Evolutionary conservation across 2,329 filamentous ascomycete genomes (phyloP).

Genomic region (Chaetoscypha palmicola): DNA sequence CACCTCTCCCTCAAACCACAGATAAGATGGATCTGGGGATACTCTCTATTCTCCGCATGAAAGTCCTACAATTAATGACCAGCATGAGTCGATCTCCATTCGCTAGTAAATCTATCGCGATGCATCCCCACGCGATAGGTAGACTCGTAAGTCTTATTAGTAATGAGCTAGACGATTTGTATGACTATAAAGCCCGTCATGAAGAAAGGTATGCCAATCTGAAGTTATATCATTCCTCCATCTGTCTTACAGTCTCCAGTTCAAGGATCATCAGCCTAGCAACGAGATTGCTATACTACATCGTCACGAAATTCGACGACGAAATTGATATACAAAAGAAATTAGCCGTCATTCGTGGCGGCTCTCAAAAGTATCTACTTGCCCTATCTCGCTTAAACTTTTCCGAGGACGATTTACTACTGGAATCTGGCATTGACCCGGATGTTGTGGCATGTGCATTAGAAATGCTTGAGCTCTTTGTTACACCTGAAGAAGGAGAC

Average conservation of each 20-base stretch:
- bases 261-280: conserved; percentile 49
- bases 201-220: conserved; percentile 35
- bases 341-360: conserved; percentile 61
- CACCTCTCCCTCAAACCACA: conserved; percentile 29
- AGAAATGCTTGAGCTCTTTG: conserved; percentile 68
- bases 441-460: conserved; percentile 77
- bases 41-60: conserved; percentile 25
- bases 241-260: conserved; percentile 22
- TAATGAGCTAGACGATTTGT: conserved; percentile 59
- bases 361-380: conserved; percentile 75
- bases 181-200: conserved; percentile 37
- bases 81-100: conserved; percentile 56
- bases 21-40: conserved; percentile 21
- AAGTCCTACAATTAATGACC: conserved; percentile 46
- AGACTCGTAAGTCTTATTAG: conserved; percentile 70
- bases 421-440: conserved; percentile 69
- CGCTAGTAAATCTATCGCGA: conserved; percentile 58
- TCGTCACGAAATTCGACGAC: conserved; percentile 53
- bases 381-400: conserved; percentile 80
- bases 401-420: conserved; percentile 65
- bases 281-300: conserved; percentile 53
- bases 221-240: not conserved
- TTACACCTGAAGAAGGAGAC: conserved; percentile 74
- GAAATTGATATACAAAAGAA: conserved; percentile 64
- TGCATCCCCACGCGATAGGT: conserved; percentile 63